Conservation (phyloP, 495 filamentous ascomycete species). For the Echria macrotheca region DNA sequence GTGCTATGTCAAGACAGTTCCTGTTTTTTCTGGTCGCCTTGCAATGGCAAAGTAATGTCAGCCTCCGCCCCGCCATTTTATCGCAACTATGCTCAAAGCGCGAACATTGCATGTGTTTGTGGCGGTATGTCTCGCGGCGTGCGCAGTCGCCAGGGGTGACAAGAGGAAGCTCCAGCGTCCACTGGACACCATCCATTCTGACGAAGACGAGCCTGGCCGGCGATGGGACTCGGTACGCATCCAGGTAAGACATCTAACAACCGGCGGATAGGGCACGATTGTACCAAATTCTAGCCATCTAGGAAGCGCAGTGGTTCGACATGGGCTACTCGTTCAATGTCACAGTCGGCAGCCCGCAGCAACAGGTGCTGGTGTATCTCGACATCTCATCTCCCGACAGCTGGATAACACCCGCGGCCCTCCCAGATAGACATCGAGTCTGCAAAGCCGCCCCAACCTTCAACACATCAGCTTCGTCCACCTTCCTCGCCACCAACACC, state of each 20-base stretch:
- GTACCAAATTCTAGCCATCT: neutral
- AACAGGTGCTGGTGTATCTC: neutral
- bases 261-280: neutral
- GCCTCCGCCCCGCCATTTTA: neutral
- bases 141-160: neutral
- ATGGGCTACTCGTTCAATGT: slow-evolving; percentile 2
- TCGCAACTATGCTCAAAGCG: neutral
- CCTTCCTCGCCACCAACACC: neutral
- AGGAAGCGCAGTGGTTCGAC: slow-evolving; percentile 1
- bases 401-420: neutral
- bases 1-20: neutral
- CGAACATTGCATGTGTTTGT: neutral
- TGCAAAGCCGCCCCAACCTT: neutral
- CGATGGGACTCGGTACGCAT: neutral
- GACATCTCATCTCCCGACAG: neutral
- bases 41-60: neutral
- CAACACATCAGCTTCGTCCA: neutral
- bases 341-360: neutral
- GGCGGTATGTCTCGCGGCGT: neutral
- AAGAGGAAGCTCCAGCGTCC: neutral
- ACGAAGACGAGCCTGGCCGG: neutral
- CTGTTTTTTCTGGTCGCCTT: neutral
- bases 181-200: neutral
- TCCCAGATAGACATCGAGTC: neutral
- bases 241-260: neutral